Evolutionary conservation across 768 basidiomycete genomes (phyloP).

Genomic region (Mycena haematopus): DNA sequence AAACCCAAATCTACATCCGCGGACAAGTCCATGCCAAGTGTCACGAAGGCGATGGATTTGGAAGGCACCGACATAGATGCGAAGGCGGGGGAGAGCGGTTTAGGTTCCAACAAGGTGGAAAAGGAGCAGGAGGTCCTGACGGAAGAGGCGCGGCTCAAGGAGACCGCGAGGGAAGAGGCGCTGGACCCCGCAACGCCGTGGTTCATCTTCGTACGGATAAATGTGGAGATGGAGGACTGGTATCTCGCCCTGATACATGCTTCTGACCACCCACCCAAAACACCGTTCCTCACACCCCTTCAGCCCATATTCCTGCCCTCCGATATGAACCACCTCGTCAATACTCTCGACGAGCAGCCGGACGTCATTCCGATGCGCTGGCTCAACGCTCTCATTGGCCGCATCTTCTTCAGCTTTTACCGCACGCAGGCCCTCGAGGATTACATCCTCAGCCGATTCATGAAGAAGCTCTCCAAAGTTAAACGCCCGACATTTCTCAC

Average conservation of each 20-base stretch:
- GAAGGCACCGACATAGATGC: conserved; percentile 42
- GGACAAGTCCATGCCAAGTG: conserved; percentile 51
- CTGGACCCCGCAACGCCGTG: conserved; percentile 69
- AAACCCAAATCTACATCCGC: conserved; percentile 52
- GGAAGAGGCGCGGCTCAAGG: conserved; percentile 49
- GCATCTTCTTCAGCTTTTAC: conserved; percentile 92
- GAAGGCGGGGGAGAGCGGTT: conserved; percentile 36
- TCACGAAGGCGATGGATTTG: conserved; percentile 59
- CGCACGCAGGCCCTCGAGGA: conserved; percentile 82
- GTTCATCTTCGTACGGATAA: conserved; percentile 92
- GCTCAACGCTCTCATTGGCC: conserved; percentile 93
- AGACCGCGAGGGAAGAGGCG: conserved; percentile 57
- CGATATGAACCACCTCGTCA: conserved; percentile 85
- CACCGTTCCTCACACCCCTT: conserved; percentile 65
- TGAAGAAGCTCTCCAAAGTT: conserved; percentile 93
- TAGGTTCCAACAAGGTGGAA: conserved; percentile 40
- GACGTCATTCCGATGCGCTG: conserved; percentile 98
- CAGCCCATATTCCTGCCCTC: conserved; percentile 69
- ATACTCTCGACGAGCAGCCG: conserved; percentile 89
- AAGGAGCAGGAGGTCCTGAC: conserved; percentile 43
- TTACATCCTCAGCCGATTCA: conserved; percentile 84
- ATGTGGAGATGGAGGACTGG: conserved; percentile 98
- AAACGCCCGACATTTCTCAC: conserved; percentile 87
- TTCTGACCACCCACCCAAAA: conserved; percentile 65
- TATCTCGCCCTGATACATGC: conserved; percentile 83